Conservation (phyloP, 2,329 filamentous ascomycete genomes). For the Cladophialophora psammophila region DNA sequence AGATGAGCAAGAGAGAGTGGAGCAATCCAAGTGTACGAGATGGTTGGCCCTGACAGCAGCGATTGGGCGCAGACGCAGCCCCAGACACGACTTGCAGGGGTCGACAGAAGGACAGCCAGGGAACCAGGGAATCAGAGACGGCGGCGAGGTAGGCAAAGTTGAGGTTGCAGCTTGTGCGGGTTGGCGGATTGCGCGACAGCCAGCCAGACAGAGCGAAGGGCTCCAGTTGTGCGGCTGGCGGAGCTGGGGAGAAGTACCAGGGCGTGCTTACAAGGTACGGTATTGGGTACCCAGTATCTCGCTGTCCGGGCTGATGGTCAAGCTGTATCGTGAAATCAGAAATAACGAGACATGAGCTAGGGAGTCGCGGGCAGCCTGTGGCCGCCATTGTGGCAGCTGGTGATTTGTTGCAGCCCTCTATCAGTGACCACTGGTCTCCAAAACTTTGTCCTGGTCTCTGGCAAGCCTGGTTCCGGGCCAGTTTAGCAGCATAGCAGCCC, state of each 20-base stretch:
- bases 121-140: constrained; percentile 32
- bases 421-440: constrained; percentile 14
- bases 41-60: constrained; percentile 31
- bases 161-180: constrained; percentile 22
- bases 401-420: constrained; percentile 22
- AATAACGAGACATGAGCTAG: neutral
- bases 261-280: constrained; percentile 2
- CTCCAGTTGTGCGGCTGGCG: constrained; percentile 4
- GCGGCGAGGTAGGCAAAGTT: constrained; percentile 25
- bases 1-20: constrained; percentile 34
- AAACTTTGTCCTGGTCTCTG: constrained; percentile 10
- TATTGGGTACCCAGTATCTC: neutral
- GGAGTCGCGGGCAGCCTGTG: constrained; percentile 6
- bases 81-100: constrained; percentile 37
- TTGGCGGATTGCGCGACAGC: constrained; percentile 31
- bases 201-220: constrained; percentile 17
- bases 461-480: constrained; percentile 24
- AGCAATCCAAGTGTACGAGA: constrained; percentile 35
- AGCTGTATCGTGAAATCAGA: constrained; percentile 12
- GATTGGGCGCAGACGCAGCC: constrained; percentile 33
- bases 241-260: neutral
- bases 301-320: constrained; percentile 3
- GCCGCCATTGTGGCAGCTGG: constrained; percentile 26
- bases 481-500: neutral
- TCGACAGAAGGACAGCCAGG: constrained; percentile 22